Evolutionary conservation across 177 flowering plant genomes (phyloP).

Genomic region (Tripterygium wilfordii): DNA sequence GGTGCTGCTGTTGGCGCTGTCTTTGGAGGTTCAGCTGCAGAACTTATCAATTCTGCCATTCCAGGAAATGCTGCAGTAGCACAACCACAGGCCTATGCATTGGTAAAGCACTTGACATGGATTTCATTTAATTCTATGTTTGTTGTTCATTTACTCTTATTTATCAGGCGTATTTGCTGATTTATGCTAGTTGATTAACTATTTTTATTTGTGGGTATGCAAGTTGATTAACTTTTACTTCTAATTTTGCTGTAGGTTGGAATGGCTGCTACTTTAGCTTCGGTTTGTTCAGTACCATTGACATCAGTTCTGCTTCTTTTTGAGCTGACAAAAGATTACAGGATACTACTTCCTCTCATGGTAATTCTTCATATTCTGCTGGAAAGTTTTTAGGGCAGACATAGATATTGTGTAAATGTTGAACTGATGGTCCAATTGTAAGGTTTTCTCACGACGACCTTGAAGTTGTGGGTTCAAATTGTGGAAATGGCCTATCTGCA

Average conservation of each 20-base stretch:
- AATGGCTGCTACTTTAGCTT: slow-evolving; percentile 99
- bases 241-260: slow-evolving; percentile 66
- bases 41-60: slow-evolving; percentile 85
- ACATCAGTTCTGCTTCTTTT: slow-evolving; percentile 94
- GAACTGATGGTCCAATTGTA: too few species aligned
- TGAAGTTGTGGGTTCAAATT: too few species aligned
- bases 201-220: slow-evolving; percentile 2
- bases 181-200: too few species aligned
- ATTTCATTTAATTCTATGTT: too few species aligned
- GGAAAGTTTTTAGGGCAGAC: not conserved
- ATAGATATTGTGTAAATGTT: too few species aligned
- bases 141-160: too few species aligned
- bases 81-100: slow-evolving; percentile 96
- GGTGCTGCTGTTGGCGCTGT: slow-evolving; percentile 99
- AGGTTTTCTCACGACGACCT: too few species aligned
- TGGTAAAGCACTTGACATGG: slow-evolving; percentile 42
- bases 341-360: slow-evolving; percentile 98
- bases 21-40: slow-evolving; percentile 95
- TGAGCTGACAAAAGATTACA: slow-evolving; percentile 97
- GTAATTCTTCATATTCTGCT: slow-evolving; percentile 29
- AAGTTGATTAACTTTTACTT: slow-evolving; percentile 1
- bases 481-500: too few species aligned
- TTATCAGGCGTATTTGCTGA: too few species aligned
- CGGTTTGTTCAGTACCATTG: slow-evolving; percentile 95
- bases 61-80: slow-evolving; percentile 98